Evolutionary conservation across 2,329 filamentous ascomycete species (phyloP), one percentile per base, ranked within the genome.

Genomic region (Fusarium sp.): DNA sequence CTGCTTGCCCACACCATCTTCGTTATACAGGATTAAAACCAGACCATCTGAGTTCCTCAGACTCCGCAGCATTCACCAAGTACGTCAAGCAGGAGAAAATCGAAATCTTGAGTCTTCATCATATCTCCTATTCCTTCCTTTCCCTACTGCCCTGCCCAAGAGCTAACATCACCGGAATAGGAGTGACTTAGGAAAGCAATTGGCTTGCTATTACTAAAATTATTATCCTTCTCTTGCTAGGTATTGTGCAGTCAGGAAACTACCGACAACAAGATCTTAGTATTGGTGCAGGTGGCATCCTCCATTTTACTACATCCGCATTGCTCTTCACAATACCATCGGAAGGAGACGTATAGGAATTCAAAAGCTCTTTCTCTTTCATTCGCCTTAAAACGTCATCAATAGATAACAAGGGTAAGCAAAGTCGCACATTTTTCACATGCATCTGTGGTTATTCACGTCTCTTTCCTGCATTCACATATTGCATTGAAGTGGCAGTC

Each of bases 401-500:
- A 8, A 13, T 22, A 21, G 13, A 19, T 22, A 19, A 11, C 2
- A 19, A 39, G n/a, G 36, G 21, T 11, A 42, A 22, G 40, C 22
- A 24, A 13, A 42, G n/a, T 6, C 40, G 19, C n/a, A 3, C n/a
- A 11, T 2, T 13, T 40, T 14, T 40, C 19, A 40, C 39, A 8
- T 42, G 21, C 40, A 24, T 19, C 40, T 36, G 28, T 21, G 5
- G 7, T 34, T 24, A 34, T 47, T 47, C 26, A 42, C 31, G 13
- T 21, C 38, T 40, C 36, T 22, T 54, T 54, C 33, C 24, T 11
- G 31, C 22, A 59, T 13, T n/a, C 17, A 7, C 14, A 22, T n/a
- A 19, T 58, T 33, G 21, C 47, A 14, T 36, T 24, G 11, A 43
- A 36, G 46, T 39, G 46, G 47, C 28, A 53, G 54, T 33, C 28